Base-by-base conservation (phyloP, 2,329 filamentous ascomycete species). In the Biscogniauxia sp. region DNA sequence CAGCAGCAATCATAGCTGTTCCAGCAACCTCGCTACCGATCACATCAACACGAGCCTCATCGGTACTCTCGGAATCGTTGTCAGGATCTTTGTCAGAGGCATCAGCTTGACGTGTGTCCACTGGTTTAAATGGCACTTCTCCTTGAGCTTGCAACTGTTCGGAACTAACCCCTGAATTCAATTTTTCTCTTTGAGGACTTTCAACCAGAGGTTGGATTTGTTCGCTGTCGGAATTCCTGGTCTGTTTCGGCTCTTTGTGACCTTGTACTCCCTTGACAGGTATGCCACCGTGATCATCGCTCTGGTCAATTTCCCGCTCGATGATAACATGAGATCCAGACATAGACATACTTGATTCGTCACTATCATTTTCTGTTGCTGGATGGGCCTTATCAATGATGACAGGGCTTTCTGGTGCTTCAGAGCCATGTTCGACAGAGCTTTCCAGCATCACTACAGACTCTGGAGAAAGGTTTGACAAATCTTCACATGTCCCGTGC, bases 1-100 rank as follows among this genome's bases (percentile, higher is more conserved):
- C 59, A 9, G 55, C 53, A 20, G 60, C 53, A 55, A 62, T 26
- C 37, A 58, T 54, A 32, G 61, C 55, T n/a, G 59, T 54, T 3
- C 28, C 60, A 41, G 51, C 54, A 51, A 62, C 53, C 41, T 32
- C 64, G 19, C 50, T 52, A 55, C 54, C 51, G 20, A 60, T 53
- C 13, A n/a, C 50, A 15, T 8, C 57, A 20, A 50, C 51, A 25
- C 52, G 51, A 41, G 19, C 20, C 15, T 52, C 32, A 41, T 58
- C 50, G 1, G 20, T 15, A 3, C 28, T 50, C 5, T 3, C 49
- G 17, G n/a, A 49, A 41, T 23, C 53, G 32, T 54, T 45, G 17
- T 17, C 37, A n/a, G 2, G 37, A 6, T 45, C 37, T 17, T n/a
- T 52, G 19, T 52, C 51, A 52, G 23, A 23, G 51, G 19, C 51